Base-by-base conservation (phyloP, 139 green algal species). In the Coelastrella sp. region DNA sequence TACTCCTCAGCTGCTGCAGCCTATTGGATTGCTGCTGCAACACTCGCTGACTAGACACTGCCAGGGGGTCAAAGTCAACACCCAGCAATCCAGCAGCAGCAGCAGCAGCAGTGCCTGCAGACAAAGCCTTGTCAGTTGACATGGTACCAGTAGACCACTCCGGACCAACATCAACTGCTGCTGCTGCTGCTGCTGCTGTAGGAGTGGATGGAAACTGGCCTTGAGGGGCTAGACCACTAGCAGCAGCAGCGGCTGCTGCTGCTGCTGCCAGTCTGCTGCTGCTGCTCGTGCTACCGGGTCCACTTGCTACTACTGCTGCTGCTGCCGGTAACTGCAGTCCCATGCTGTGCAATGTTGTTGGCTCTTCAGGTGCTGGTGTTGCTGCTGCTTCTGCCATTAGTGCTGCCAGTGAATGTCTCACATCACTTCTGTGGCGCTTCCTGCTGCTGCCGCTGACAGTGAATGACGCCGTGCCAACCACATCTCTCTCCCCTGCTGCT, bases 221-320 rank as follows among this genome's bases (percentile, higher is more conserved):
- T 50, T 2, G 37, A 37, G 25, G 68, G 23, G 23, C 37, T 57
- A 45, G 45, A 34, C 23, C 13, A 5, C 59, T 19, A 11, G 68
- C 68, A 79, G 69, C 41, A 41, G 41, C 45, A 32, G 38, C 72
- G 32, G 30, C 51, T 4, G 48, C 32, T 5, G 32, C 72, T 48
- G 72, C 72, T 30, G 71, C 41, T n/a, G 66, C 35, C 35, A 60
- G 68, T 5, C 72, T 67, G 72, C 45, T 66, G 48, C 45, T 66
- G 48, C 45, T 67, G 45, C 25, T 11, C 2, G 9, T 80, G 17
- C 45, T 50, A 30, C 8, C 17, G 32, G 21, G 11, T n/a, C 38
- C 17, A 72, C 30, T 59, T 23, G 25, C 11, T 5, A 66, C 5
- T 1, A 41, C 4, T 3, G 43, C 43, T 13, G 45, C n/a, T 5